Base-by-base conservation (phyloP, 2,329 filamentous ascomycete genomes). In the Aureobasidium sp. region DNA sequence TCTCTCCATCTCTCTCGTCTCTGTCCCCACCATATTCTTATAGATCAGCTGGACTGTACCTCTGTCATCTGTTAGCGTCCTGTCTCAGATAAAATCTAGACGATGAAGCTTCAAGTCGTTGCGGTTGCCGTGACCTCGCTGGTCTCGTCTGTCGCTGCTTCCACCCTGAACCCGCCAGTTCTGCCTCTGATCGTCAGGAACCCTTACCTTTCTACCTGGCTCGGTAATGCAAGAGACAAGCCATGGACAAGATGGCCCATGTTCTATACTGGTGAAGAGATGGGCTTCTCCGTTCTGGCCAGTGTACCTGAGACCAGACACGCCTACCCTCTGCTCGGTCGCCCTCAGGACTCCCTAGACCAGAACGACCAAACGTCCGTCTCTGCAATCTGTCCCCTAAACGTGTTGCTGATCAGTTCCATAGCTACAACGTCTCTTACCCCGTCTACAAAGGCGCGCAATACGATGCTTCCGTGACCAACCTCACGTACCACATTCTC, bases 191-290 rank as follows among this genome's bases (percentile, higher is more conserved):
- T 84, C 66, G 83, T 85, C 53, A 79, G 83, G 65, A 85, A 82
- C 66, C 83, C 83, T 20, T 85, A 85, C 71, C 74, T 85, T 64
- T 84, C 81, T 65, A 83, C 82, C 72, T 87, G 77, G 85, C 81
- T 93, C 65, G 83, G 84, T 55, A 85, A 87, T 77, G 92, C 93
- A 47, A 86, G 94, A 70, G 87, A 91, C 65, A 85, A 85, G 53
- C 94, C 94, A 2, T 97, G 93, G 93, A 86, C 89, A 63, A 87
- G 88, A 79, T 97, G 94, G 94, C 94, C 94, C 29, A 95, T 95
- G 77, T 94, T 95, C 77, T 95, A 90, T 85, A 93, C 91, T 9
- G 92, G 92, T 40, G 84, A 89, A 72, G 85, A 91, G 80, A 78
- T 92, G 65, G 90, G 90, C 50, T 85, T 92, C 69, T 85, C 87